A percentile compares a stretch with the other conserved stretches of the same genome.
These are phyloP conservation scores for Neurospora sp. DNA, from an alignment of 495 filamentous ascomycete species.

Conservation along the genomic window DNA sequence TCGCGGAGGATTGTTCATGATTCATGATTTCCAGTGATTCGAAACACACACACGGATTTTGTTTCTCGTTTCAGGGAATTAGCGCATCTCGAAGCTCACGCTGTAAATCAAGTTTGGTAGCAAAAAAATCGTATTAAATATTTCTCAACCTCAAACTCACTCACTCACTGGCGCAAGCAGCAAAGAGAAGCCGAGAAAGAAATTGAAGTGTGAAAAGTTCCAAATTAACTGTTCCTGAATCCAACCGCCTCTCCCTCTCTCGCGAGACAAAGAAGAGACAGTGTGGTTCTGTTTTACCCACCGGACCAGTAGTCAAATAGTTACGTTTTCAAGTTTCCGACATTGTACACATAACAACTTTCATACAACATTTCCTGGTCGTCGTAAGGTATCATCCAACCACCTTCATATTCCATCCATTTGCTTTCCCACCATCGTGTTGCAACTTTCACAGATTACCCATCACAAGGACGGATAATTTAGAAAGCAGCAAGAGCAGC, in stretches of 20 bases:
- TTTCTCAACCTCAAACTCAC: background rate
- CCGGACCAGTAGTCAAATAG: background rate
- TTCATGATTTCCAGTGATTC: too few relatives aligned
- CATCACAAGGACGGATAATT: background rate
- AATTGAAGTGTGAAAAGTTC: background rate
- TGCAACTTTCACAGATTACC: background rate
- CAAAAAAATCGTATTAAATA: background rate
- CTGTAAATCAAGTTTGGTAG: background rate
- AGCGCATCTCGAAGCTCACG: too few relatives aligned
- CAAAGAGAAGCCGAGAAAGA: background rate
- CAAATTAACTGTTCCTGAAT: background rate
- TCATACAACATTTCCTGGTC: background rate
- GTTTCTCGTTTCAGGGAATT: too few relatives aligned
- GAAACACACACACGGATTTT: too few relatives aligned
- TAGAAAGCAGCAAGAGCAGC: conserved; percentile 22
- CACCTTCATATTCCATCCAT: background rate
- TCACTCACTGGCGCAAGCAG: background rate
- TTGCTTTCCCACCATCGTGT: background rate
- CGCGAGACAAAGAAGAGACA: background rate
- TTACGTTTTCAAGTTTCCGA: background rate
- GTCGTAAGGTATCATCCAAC: background rate
- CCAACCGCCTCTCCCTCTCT: background rate
- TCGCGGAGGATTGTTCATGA: too few relatives aligned
- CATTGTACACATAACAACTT: background rate
- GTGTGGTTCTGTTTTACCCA: background rate